Percentiles rank a stretch among this genome's conserved stretches.
Conservation (phyloP, 2,329 filamentous ascomycete genomes). For the Davidsoniella neocaledoniae region DNA sequence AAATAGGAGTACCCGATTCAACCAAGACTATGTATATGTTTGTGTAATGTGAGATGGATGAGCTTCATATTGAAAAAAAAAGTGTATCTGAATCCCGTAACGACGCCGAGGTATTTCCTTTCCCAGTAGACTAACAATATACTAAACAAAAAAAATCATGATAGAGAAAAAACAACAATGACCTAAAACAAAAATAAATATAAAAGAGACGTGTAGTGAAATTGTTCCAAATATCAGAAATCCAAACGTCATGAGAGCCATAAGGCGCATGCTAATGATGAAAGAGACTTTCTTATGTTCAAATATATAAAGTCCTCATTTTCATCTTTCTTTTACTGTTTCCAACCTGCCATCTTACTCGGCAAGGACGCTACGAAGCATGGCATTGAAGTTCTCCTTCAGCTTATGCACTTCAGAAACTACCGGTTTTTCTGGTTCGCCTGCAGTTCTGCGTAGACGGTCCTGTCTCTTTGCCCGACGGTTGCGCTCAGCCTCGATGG, state of each 20-base stretch:
- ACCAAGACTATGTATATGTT: too few species aligned
- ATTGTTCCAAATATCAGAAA: neutral
- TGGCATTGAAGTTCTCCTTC: constrained; percentile 60
- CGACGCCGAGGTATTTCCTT: constrained; percentile 1
- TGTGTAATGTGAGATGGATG: too few species aligned
- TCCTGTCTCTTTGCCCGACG: constrained; percentile 64
- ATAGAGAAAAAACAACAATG: neutral
- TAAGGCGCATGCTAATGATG: too few species aligned
- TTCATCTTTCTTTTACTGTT: too few species aligned
- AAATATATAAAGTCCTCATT: neutral
- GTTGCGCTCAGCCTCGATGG: constrained; percentile 72
- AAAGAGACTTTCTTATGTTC: neutral
- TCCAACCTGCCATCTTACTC: constrained; percentile 29
- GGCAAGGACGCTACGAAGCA: constrained; percentile 68
- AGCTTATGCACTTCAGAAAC: constrained; percentile 69
- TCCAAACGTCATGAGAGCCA: neutral
- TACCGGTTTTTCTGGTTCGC: constrained; percentile 66
- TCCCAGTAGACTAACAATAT: neutral
- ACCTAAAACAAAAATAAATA: neutral
- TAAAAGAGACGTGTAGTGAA: neutral
- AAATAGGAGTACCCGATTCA: too few species aligned
- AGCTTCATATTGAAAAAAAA: neutral
- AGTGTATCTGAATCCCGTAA: neutral
- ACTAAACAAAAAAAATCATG: neutral
- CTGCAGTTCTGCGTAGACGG: constrained; percentile 59